Conservation (phyloP, 2,329 filamentous ascomycete genomes). For the Neodidymelliopsis sp. region DNA sequence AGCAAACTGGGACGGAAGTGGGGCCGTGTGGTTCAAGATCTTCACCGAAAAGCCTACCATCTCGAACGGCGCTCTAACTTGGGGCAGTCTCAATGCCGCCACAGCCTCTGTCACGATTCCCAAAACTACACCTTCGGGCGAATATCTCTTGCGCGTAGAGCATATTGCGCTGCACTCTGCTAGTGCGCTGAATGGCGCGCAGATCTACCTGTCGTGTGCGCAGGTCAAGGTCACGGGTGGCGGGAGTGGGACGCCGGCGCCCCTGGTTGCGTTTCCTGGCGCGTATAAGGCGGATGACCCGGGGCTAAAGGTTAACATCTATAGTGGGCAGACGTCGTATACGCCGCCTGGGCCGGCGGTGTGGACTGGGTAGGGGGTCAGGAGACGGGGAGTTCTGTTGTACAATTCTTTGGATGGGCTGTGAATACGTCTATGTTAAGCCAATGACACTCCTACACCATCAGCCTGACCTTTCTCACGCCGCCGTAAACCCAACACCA, state of each 20-base stretch:
- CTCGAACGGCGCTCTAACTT: constrained; percentile 33
- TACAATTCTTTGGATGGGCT: no score
- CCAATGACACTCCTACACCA: no score
- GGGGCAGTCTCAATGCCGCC: constrained; percentile 34
- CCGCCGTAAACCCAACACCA: constrained; percentile 31
- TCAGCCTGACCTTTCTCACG: no score
- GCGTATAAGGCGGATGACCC: constrained; percentile 47
- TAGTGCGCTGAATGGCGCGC: constrained; percentile 40
- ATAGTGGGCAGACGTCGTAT: constrained; percentile 32
- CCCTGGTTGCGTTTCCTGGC: constrained; percentile 53
- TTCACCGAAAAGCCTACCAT: constrained; percentile 33
- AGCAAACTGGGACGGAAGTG: constrained; percentile 41
- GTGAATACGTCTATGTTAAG: no score
- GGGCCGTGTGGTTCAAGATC: constrained; percentile 50
- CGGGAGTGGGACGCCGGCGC: constrained; percentile 47
- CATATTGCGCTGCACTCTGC: constrained; percentile 56
- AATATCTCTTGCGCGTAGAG: constrained; percentile 57
- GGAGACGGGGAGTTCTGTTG: not conserved
- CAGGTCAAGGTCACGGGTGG: constrained; percentile 54
- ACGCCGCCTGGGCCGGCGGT: constrained; percentile 42
- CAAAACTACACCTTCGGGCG: constrained; percentile 49
- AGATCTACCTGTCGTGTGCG: constrained; percentile 58
- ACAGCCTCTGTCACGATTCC: constrained; percentile 50
- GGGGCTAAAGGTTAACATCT: constrained; percentile 45
- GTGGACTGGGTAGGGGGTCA: constrained; percentile 33